Conservation (phyloP, 208 protist genomes). For the Crithidia bombi region DNA sequence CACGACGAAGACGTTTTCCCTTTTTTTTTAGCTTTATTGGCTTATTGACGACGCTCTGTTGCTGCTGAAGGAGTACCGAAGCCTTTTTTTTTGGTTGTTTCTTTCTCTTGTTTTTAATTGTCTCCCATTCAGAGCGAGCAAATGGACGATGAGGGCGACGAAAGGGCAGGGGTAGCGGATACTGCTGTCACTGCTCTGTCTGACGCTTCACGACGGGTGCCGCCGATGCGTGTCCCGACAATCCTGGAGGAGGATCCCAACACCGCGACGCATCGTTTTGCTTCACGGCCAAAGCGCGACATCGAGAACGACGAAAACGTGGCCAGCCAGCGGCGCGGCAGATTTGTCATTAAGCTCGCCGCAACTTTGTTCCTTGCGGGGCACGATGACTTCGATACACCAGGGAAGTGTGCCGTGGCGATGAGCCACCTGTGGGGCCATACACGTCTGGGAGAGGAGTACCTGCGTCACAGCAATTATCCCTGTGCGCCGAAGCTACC, state of each 20-base stretch:
- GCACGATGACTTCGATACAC: conserved; percentile 23
- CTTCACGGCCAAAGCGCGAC: neutral
- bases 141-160: neutral
- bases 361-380: conserved; percentile 42
- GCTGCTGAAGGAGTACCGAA: no score
- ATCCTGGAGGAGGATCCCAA: conserved; percentile 1
- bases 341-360: conserved; percentile 54
- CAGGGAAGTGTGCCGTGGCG: conserved; percentile 22
- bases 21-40: no score
- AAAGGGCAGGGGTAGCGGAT: neutral
- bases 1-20: no score
- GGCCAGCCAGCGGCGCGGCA: conserved; percentile 36
- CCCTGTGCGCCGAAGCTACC: neutral
- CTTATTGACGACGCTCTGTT: no score
- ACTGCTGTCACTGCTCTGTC: no score
- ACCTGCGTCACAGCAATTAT: conserved; percentile 8
- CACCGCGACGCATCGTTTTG: neutral
- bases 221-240: no score
- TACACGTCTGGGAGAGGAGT: conserved; percentile 31
- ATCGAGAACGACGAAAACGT: neutral
- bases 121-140: no score
- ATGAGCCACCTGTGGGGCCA: conserved; percentile 42
- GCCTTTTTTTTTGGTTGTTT: no score
- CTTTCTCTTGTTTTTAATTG: no score
- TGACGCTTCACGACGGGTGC: no score